These are phyloP conservation scores for Parmelia sp. DNA, from an alignment of 495 filamentous ascomycete genomes.

Conservation along the genomic window DNA sequence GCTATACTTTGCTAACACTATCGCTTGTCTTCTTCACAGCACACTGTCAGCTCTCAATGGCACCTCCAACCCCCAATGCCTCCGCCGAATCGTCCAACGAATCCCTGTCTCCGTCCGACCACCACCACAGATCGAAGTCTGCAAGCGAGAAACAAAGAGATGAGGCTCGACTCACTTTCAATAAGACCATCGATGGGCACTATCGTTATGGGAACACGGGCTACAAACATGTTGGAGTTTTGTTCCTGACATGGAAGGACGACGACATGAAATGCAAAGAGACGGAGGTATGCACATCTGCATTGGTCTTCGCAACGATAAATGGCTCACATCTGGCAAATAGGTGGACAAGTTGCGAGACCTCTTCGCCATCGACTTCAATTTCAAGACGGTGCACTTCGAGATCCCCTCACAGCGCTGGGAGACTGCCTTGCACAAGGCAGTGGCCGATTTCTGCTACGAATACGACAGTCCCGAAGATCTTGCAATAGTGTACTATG, in stretches of 20 bases:
- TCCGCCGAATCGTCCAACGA: conserved; percentile 7
- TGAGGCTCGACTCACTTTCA: conserved; percentile 21
- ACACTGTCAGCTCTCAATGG: background rate
- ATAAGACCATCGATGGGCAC: conserved; percentile 26
- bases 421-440: conserved; percentile 23
- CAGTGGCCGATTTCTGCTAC: conserved; percentile 22
- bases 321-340: background rate
- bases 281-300: conserved; percentile 18
- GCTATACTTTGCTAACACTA: background rate
- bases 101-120: background rate
- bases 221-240: conserved; percentile 45
- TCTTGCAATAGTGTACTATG: conserved; percentile 29
- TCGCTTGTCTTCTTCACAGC: background rate
- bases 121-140: conserved; percentile 8
- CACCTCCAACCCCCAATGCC: background rate
- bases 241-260: conserved; percentile 50
- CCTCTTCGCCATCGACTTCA: conserved; percentile 22
- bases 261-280: conserved; percentile 43
- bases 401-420: conserved; percentile 25
- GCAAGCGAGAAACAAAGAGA: conserved; percentile 16
- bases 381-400: conserved; percentile 24
- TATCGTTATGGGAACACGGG: conserved; percentile 28
- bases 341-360: conserved; percentile 23
- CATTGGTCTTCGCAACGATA: background rate
- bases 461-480: conserved; percentile 26